These are phyloP conservation scores for Magnolia changhungtana DNA, from an alignment of 164 flowering plant species.

Conservation along the genomic window DNA sequence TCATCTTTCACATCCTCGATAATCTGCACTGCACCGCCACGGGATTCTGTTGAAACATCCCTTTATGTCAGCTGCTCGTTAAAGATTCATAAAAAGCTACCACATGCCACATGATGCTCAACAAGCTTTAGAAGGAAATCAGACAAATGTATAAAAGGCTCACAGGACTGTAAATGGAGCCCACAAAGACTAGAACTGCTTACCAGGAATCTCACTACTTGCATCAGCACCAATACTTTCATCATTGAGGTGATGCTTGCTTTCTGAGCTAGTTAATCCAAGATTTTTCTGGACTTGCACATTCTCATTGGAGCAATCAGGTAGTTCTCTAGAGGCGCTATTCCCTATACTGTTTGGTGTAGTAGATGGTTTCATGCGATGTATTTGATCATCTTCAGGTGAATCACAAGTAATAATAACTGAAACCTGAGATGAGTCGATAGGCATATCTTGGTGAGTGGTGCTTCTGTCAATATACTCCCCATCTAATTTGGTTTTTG, in stretches of 20 bases:
- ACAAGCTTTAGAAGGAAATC: not conserved
- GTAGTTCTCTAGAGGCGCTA: not conserved
- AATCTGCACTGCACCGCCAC: constrained; percentile 1
- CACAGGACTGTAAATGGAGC: not conserved
- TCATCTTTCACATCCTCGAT: constrained; percentile 12
- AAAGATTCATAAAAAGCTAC: not conserved
- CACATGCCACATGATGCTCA: not conserved
- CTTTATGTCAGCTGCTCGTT: not conserved
- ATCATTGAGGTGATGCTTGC: constrained; percentile 12
- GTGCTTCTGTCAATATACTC: constrained; percentile 6
- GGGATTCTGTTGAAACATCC: constrained; percentile 16
- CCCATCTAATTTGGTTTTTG: constrained; percentile 6
- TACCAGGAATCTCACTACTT: not conserved
- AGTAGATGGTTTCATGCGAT: constrained; percentile 8
- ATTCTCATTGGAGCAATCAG: constrained; percentile 12
- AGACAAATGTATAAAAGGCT: too few relatives aligned
- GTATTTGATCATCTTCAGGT: constrained; percentile 2
- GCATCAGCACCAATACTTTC: not conserved
- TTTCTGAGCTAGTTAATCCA: constrained; percentile 18
- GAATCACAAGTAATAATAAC: constrained; percentile 7
- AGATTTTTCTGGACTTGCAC: constrained; percentile 1
- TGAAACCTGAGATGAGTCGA: constrained; percentile 16
- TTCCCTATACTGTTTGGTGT: constrained; percentile 4
- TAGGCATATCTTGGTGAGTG: constrained; percentile 3
- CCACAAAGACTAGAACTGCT: not conserved